Base-by-base conservation (phyloP, 805 yeast species). In the Metschnikowia bowlesiae region DNA sequence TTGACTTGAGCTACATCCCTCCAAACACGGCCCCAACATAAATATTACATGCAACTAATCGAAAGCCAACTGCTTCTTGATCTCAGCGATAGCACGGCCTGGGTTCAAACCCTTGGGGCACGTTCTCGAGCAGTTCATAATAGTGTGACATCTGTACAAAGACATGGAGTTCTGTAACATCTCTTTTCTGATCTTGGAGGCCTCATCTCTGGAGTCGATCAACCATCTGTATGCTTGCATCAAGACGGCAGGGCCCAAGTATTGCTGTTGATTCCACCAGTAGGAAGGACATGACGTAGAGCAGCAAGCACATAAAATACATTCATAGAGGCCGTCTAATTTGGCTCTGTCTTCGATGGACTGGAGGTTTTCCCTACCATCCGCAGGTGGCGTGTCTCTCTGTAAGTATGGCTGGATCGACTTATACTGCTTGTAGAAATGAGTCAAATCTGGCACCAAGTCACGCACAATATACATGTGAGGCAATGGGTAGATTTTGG, bases 231-330 rank as follows among this genome's bases (percentile, higher is more conserved):
- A 94, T 49, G 98, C 97, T 80, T 94, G 99, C 97, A 94, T 88
- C 71, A 94, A 81, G 49, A 94, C 98, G 31, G 99, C 99, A 28
- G 99, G 99, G 51, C 99, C 99, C 62, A 94, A 78, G 75, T 94
- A 94, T 78, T 94, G 96, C 74, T 91, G 96, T 76, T 89, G 96
- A 76, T 94, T 94, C 99, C 99, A 94, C 99, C 99, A 94, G 81
- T 94, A 94, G 3, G 98, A 91, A 48, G 99, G 99, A 78, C 99
- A 94, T 16, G 98, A 85, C 47, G 99, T 94, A 34, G 97, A 91
- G 74, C 99, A 92, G 76, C 99, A 91, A 9, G 99, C 99, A 78
- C 99, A 92, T 67, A 92, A 78, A 64, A 92, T 92, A 79, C 99
- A 92, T 76, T 92, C 98, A 76, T 92, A 92, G 60, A 94, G 75